Conservation (phyloP, 768 basidiomycete genomes). For the Omphalotus guepiniiformis region DNA sequence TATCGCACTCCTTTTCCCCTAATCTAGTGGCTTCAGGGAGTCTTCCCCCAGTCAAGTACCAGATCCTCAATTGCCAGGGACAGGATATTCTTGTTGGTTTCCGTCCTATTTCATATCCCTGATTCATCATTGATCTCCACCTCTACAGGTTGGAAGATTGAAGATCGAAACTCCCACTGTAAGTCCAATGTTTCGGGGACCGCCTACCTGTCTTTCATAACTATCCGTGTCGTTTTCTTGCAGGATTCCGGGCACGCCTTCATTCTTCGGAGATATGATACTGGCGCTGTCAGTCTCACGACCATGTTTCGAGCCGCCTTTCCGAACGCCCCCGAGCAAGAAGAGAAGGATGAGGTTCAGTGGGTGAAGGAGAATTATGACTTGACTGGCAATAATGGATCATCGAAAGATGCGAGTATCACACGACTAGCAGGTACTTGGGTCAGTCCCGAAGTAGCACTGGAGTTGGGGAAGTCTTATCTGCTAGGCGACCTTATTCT, state of each 20-base stretch:
- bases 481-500: constrained; percentile 55
- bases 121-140: constrained; percentile 1
- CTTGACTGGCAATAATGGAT: constrained; percentile 72
- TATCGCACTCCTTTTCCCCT: background rate
- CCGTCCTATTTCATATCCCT: constrained; percentile 2
- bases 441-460: constrained; percentile 65
- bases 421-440: constrained; percentile 88
- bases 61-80: constrained; percentile 84
- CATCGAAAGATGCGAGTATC: constrained; percentile 50
- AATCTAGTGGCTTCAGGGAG: constrained; percentile 30
- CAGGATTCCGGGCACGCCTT: constrained; percentile 85
- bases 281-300: constrained; percentile 85
- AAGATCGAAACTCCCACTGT: constrained; percentile 83
- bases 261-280: constrained; percentile 91
- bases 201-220: background rate
- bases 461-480: constrained; percentile 66
- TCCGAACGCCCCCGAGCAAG: constrained; percentile 69
- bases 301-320: constrained; percentile 98
- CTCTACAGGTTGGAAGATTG: constrained; percentile 70
- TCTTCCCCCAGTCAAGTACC: constrained; percentile 82
- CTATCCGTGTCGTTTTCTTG: no score
- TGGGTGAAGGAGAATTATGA: constrained; percentile 85
- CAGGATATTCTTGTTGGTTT: constrained; percentile 74
- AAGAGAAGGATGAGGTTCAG: constrained; percentile 73
- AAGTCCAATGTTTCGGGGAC: constrained; percentile 24